These are phyloP conservation scores for Apodospora peruviana DNA, from an alignment of 495 filamentous ascomycete species.

Conservation along the genomic window DNA sequence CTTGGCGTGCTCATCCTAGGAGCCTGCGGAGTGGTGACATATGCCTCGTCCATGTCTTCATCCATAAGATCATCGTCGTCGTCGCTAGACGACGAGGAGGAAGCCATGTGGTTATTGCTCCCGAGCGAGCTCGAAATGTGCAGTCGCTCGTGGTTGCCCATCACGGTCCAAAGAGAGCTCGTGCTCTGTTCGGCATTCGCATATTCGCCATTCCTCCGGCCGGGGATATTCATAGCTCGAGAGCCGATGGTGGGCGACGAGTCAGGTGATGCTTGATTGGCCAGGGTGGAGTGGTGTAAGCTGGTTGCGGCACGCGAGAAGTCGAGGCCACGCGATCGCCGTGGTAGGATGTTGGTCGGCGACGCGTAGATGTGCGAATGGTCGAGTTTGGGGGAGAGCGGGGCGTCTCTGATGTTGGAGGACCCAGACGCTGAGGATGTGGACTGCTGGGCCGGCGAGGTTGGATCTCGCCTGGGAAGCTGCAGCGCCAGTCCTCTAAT, in stretches of 20 bases:
- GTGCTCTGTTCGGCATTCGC: constrained; percentile 31
- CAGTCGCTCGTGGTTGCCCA: constrained; percentile 58
- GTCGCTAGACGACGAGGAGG: constrained; percentile 71
- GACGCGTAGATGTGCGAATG: constrained; percentile 77
- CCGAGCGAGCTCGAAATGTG: constrained; percentile 79
- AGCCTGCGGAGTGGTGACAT: constrained; percentile 63
- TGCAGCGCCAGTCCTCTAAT: constrained; percentile 65
- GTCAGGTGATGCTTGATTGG: constrained; percentile 85
- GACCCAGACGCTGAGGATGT: not conserved
- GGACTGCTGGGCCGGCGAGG: constrained; percentile 37
- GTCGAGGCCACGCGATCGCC: constrained; percentile 81
- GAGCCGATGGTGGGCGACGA: constrained; percentile 82
- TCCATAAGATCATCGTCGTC: constrained; percentile 77
- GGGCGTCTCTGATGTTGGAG: constrained; percentile 52
- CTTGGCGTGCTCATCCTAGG: constrained; percentile 38
- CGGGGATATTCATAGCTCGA: constrained; percentile 72
- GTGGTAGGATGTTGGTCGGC: constrained; percentile 68
- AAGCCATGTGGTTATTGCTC: constrained; percentile 72
- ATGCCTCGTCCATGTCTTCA: constrained; percentile 73
- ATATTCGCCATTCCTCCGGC: constrained; percentile 30
- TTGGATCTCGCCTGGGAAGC: constrained; percentile 54
- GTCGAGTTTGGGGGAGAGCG: constrained; percentile 82
- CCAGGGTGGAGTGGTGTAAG: constrained; percentile 90
- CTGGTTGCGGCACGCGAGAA: constrained; percentile 93
- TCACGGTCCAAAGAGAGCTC: constrained; percentile 41